Percentiles rank a stretch among this genome's conserved stretches.
These are phyloP conservation scores for Blastocystis sp. DNA, from an alignment of 352 stramenopile genomes.

Conservation along the genomic window DNA sequence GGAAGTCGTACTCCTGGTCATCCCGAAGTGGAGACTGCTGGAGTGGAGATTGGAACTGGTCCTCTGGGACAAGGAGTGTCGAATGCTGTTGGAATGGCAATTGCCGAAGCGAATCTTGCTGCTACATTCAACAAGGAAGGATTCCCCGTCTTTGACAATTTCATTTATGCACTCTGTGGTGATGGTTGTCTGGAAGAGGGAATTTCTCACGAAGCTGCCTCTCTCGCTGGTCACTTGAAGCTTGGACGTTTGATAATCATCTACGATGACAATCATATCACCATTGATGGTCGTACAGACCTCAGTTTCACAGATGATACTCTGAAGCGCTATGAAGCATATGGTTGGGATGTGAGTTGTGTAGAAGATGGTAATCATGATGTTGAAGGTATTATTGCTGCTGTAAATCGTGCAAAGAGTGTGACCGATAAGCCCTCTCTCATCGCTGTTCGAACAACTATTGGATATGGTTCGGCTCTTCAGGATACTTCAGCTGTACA, in stretches of 20 bases:
- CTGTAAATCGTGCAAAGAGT: constrained; percentile 88
- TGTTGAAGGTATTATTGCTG: constrained; percentile 84
- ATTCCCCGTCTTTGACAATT: constrained; percentile 91
- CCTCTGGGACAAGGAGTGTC: constrained; percentile 94
- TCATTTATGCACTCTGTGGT: constrained; percentile 97
- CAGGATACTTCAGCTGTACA: constrained; percentile 90
- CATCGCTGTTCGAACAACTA: constrained; percentile 95
- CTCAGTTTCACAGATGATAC: constrained; percentile 97
- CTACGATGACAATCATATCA: constrained; percentile 99
- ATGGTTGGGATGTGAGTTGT: constrained; percentile 92
- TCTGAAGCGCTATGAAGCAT: constrained; percentile 92
- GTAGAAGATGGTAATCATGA: constrained; percentile 90
- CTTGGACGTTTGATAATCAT: constrained; percentile 97
- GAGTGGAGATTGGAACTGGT: constrained; percentile 92
- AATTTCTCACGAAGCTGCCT: constrained; percentile 89
- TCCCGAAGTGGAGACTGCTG: constrained; percentile 85
- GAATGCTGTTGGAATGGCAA: constrained; percentile 94
- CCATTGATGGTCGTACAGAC: constrained; percentile 92
- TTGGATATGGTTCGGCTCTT: constrained; percentile 87
- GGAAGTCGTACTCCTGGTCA: constrained; percentile 91
- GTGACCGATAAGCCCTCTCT: constrained; percentile 92
- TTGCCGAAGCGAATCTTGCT: constrained; percentile 94
- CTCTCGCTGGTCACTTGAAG: constrained; percentile 91
- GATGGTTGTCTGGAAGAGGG: constrained; percentile 98
- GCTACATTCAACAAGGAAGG: constrained; percentile 93